Percentiles rank a stretch among this genome's conserved stretches.
phyloP scores from a whole-genome alignment of 2,329 filamentous ascomycete genomes.

The Calonectria montana region DNA sequence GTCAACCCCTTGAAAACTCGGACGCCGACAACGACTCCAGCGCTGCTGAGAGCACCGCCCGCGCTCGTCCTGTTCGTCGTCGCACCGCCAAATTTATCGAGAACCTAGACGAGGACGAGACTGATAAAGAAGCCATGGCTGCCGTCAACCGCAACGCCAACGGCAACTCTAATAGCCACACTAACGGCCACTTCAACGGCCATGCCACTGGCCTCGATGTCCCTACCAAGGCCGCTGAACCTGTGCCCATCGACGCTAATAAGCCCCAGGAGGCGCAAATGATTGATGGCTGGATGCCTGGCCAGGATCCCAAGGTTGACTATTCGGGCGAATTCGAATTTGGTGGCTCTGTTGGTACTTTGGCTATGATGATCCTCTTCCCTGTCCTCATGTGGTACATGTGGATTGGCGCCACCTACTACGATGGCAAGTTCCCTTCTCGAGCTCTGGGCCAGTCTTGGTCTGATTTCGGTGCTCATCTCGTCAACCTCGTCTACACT shows the following conservation, averaged over 20 bases:
- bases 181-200: slow-evolving; percentile 45
- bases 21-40: slow-evolving; percentile 63
- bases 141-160: slow-evolving; percentile 46
- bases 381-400: slow-evolving; percentile 99
- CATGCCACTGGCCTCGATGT: slow-evolving; percentile 20
- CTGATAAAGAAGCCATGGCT: slow-evolving; percentile 36
- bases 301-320: slow-evolving; percentile 72
- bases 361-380: slow-evolving; percentile 90
- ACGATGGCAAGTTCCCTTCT: slow-evolving; percentile 83
- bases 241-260: slow-evolving; percentile 27
- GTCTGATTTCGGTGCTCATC: slow-evolving; percentile 76
- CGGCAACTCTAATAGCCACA: slow-evolving; percentile 44
- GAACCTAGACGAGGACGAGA: slow-evolving; percentile 58
- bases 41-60: slow-evolving; percentile 55
- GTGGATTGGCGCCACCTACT: slow-evolving; percentile 97
- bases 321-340: slow-evolving; percentile 80
- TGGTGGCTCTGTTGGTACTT: slow-evolving; percentile 84
- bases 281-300: slow-evolving; percentile 68
- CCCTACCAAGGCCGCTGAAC: slow-evolving; percentile 21
- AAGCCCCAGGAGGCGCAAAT: slow-evolving; percentile 34
- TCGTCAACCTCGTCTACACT: slow-evolving; percentile 80
- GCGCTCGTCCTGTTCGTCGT: slow-evolving; percentile 53
- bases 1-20: slow-evolving; percentile 60
- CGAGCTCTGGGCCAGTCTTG: slow-evolving; percentile 74
- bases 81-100: slow-evolving; percentile 64